Evolutionary conservation across 441 rosid genomes (phyloP), one percentile per base, ranked within the genome.

Genomic region (Pelargonium australe): DNA sequence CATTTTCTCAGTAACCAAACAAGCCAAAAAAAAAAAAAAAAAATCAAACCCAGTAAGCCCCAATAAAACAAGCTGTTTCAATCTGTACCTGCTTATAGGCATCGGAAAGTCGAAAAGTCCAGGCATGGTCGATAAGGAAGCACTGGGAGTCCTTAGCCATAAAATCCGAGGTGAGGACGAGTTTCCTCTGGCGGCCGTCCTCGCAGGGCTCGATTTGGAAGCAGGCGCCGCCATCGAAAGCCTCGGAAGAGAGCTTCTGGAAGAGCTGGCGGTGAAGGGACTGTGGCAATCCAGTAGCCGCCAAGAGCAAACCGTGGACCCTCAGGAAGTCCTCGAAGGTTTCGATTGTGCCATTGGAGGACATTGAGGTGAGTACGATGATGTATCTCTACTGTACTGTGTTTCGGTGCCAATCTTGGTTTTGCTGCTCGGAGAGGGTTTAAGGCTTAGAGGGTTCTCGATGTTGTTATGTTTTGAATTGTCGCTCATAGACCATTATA

Each of bases 31-130:
- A 53, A 53, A 53, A 9, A 3, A 1, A 31, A 3, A n/a, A 0
- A 49, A 49, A 6, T 7, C 20, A 53, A 53, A 51, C 19, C 9
- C 60, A 53, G 16, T 5, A n/a, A 53, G 23, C 55, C 60, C 14
- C 16, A 2, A 53, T 3, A 53, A 6, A 7, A 12, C 60, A 14
- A n/a, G 0, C 60, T 1, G 16, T 53, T n/a, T 16, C 61, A 14
- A 55, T 17, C 17, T n/a, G 58, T 16, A 87, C 97, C 89, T 85
- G 97, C 58, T 84, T 85, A 72, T 79, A 87, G 49, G 97, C 95
- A 75, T 89, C 97, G 19, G 89, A 73, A 69, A 88, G 95, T 13
- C 96, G 93, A 70, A 94, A 94, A 37, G 97, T 88, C 97, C 99
- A 94, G 72, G 97, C 97, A 67, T 94, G 96, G 79, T 94, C 97